A percentile compares a stretch with the other conserved stretches of the same genome.
These are phyloP conservation scores for Acer campestre DNA, from an alignment of 345 rosid genomes.

Conservation along the genomic window DNA sequence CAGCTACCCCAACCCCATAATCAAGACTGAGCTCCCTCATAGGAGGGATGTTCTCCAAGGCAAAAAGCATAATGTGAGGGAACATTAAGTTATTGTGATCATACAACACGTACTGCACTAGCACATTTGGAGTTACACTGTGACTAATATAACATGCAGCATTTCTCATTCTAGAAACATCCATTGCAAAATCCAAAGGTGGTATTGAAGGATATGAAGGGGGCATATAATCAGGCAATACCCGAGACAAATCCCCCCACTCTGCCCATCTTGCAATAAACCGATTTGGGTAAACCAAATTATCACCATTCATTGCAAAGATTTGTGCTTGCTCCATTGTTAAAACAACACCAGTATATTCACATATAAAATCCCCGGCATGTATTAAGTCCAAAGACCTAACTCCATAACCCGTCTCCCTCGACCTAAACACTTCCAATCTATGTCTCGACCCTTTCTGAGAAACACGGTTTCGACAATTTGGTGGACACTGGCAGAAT, in stretches of 20 bases:
- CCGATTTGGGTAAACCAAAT: slow-evolving; percentile 68
- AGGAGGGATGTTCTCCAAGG: slow-evolving; percentile 88
- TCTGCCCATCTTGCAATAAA: slow-evolving; percentile 70
- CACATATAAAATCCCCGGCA: slow-evolving; percentile 90
- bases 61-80: slow-evolving; percentile 92
- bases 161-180: slow-evolving; percentile 92
- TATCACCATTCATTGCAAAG: slow-evolving; percentile 80
- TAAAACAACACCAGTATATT: slow-evolving; percentile 85
- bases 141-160: slow-evolving; percentile 95
- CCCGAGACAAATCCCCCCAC: slow-evolving; percentile 91
- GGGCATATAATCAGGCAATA: slow-evolving; percentile 51
- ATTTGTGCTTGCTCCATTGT: slow-evolving; percentile 87
- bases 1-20: slow-evolving; percentile 58
- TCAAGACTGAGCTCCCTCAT: slow-evolving; percentile 90
- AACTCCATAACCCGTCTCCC: slow-evolving; percentile 94
- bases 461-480: slow-evolving; percentile 74
- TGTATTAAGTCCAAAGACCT: slow-evolving; percentile 83
- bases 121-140: slow-evolving; percentile 75
- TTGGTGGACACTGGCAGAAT: slow-evolving; percentile 73
- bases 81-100: slow-evolving; percentile 89
- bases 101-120: slow-evolving; percentile 80
- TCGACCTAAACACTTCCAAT: slow-evolving; percentile 87
- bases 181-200: slow-evolving; percentile 91
- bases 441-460: slow-evolving; percentile 73
- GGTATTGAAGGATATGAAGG: slow-evolving; percentile 71